Conservation (phyloP, 2,329 filamentous ascomycete species). For the Pseudogymnoascus sp. region DNA sequence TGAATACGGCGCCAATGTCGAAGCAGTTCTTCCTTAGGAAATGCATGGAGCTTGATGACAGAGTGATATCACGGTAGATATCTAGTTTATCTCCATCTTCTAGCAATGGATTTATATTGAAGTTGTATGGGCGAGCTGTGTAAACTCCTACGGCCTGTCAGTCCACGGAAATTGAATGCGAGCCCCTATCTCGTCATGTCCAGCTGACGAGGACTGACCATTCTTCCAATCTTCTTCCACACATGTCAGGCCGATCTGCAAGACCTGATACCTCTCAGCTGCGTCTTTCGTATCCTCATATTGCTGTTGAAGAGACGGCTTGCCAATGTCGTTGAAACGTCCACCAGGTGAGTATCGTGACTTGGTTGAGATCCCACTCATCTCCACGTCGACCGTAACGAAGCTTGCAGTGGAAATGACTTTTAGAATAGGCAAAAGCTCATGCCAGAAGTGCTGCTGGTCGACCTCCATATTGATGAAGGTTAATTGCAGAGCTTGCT, state of each 20-base stretch:
- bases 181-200: slow-evolving; percentile 6
- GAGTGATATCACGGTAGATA: slow-evolving; percentile 49
- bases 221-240: slow-evolving; percentile 46
- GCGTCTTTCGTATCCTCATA: slow-evolving; percentile 52
- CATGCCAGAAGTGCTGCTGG: slow-evolving; percentile 34
- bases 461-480: slow-evolving; percentile 46
- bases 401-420: slow-evolving; percentile 51
- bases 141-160: slow-evolving; percentile 37
- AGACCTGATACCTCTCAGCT: slow-evolving; percentile 53
- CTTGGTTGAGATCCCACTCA: slow-evolving; percentile 50
- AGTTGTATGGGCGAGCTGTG: slow-evolving; percentile 54
- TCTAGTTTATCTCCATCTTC: slow-evolving; percentile 40
- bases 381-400: slow-evolving; percentile 56
- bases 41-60: slow-evolving; percentile 39
- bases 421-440: slow-evolving; percentile 46
- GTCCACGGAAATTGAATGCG: neutral
- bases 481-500: neutral
- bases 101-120: slow-evolving; percentile 49
- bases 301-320: slow-evolving; percentile 47
- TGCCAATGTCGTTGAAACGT: slow-evolving; percentile 30
- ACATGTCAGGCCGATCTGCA: slow-evolving; percentile 59
- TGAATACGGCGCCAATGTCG: slow-evolving; percentile 46
- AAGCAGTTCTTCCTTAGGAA: slow-evolving; percentile 53
- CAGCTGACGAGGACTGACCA: slow-evolving; percentile 28
- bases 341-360: slow-evolving; percentile 20